Evolutionary conservation across 1,284 basidiomycete genomes (phyloP), one percentile per base, ranked within the genome.

Genomic region (Vanrija pseudolonga): DNA sequence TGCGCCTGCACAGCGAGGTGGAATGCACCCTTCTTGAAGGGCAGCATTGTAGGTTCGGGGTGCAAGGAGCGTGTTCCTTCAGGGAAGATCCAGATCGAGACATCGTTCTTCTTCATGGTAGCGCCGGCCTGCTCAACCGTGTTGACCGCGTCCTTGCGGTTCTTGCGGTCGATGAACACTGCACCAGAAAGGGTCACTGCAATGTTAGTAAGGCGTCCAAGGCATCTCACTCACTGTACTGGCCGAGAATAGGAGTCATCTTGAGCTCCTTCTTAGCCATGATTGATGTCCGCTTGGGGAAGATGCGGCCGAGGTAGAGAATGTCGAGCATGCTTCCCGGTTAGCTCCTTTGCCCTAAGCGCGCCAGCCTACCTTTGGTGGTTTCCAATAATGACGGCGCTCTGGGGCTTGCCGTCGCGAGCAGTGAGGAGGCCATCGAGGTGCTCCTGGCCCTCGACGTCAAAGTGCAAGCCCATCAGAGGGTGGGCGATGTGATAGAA

Each of bases 11-110:
- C 81, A 14, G 96, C 95, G 37, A 98, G 82, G 71, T 98, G 92
- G 82, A 98, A 98, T 0, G 93, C 94, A 39, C 96, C 96, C 77
- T 97, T 99, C 80, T 99, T 99, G 80, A 99, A 89, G 0, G 91
- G 88, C 3, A 92, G 80, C 68, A 97, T 76, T 32, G 82, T 80
- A 8, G 86, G 82, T 43, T 81, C 78, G 60, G 85, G 79, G n/a
- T 81, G 80, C 53, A 82, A 82, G 22, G 88, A 85, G 22, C 96
- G 84, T 3, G 93, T 97, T 36, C 93, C 92, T 76, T 96, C 93
- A 2, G 92, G 90, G 77, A 90, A 96, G 69, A 96, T 84, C 87
- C 89, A 93, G 47, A 96, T 77, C 7, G 89, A 91, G 49, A 81
- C 78, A 5, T 77, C 76, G 24, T 83, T 80, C 40, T 75, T 68